Evolutionary conservation across 148 eudicot species (phyloP), one percentile per base, ranked within the genome.

Genomic region (Cornus suecica): DNA sequence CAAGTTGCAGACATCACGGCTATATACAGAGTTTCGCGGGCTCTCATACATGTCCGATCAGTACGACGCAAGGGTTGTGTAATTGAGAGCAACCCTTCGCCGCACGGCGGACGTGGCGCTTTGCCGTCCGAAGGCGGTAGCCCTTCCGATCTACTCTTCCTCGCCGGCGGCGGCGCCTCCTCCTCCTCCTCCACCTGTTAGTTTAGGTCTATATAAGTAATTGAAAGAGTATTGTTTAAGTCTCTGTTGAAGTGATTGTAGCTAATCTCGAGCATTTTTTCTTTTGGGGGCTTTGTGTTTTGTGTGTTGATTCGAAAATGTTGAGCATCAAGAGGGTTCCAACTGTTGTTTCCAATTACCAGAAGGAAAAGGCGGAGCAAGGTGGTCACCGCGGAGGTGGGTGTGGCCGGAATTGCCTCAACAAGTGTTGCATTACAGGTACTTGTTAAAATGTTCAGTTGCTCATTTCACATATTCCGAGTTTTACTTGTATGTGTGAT

Each of bases 21-120:
- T 91, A 81, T 85, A 82, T 80, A 22, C 74, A 65, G 81, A 68
- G 83, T 58, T 73, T 51, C 70, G 18, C 88, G 90, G 58, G 69
- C 76, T 10, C 51, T 85, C 25, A 22, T 41, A 10, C 88, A 89
- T 78, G 87, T 76, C 78, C 86, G 83, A 18, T 24, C 85, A 30
- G 70, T 75, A 31, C 90, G 84, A 20, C 85, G 90, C 8, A 82
- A 77, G 80, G 88, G 89, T 82, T 74, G 79, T 78, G 65, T 85
- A 68, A 85, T 82, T 45, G 89, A 79, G n/a, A 80, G 61, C 65
- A 84, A 80, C 74, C 86, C 90, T 68, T 86, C 90, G 37, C 87
- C 90, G 70, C 93, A 93, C 95, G 97, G 98, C 73, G 98, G 97
- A 8, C 90, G 98, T 23, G 98, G 98, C 54, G 98, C 98, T 77